Conservation (phyloP, 768 basidiomycete species). For the Agrocybe pediades region DNA sequence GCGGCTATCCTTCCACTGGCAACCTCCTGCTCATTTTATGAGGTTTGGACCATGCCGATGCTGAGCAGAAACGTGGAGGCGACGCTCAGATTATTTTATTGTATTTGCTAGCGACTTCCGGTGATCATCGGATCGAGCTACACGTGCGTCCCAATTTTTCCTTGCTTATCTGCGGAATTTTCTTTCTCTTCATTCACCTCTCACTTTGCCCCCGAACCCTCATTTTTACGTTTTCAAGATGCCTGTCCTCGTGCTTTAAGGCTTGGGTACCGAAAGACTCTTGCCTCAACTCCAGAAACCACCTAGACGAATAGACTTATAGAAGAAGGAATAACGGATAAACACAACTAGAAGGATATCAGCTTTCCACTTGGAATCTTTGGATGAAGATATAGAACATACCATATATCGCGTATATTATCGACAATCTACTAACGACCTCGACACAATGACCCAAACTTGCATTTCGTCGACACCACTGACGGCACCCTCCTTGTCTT, state of each 20-base stretch:
- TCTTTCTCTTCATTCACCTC: slow-evolving; percentile 13
- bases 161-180: slow-evolving; percentile 7
- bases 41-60: neutral
- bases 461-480: slow-evolving; percentile 16
- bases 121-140: slow-evolving; percentile 10
- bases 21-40: neutral
- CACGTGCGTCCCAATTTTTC: slow-evolving; percentile 20
- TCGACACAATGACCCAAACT: slow-evolving; percentile 2
- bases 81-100: slow-evolving; percentile 5
- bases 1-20: no score
- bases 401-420: neutral
- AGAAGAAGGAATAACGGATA: slow-evolving; percentile 6
- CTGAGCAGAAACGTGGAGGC: neutral
- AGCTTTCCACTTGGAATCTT: neutral
- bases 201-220: slow-evolving; percentile 3
- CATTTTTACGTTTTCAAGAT: slow-evolving; percentile 32
- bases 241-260: slow-evolving; percentile 56
- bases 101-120: slow-evolving; percentile 18
- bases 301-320: slow-evolving; percentile 25
- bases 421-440: neutral
- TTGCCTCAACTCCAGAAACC: slow-evolving; percentile 26
- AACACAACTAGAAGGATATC: slow-evolving; percentile 15
- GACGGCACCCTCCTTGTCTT: slow-evolving; percentile 46
- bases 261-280: slow-evolving; percentile 42
- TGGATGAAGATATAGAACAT: neutral